phyloP scores from a whole-genome alignment of 2,329 filamentous ascomycete species.

The Didymella glomerata region DNA sequence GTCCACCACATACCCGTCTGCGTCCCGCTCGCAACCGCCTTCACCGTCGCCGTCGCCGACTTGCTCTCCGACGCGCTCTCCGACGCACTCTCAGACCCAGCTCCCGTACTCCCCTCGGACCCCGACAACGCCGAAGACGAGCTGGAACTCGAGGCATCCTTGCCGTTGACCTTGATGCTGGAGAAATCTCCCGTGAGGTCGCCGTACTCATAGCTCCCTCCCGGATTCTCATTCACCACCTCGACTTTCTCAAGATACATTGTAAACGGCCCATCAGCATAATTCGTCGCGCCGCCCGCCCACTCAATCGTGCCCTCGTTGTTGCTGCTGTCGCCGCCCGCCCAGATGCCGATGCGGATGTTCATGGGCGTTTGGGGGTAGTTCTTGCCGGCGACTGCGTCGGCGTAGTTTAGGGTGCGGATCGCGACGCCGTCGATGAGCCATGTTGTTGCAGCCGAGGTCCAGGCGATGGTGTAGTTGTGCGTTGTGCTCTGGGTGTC shows the following conservation, averaged over 20 bases:
- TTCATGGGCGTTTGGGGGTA: constrained; percentile 81
- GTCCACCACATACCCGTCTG: constrained; percentile 3
- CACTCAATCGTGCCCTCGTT: constrained; percentile 67
- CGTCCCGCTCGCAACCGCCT: not conserved
- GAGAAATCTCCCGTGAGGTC: constrained; percentile 56
- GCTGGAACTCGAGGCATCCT: not conserved
- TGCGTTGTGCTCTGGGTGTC: constrained; percentile 63
- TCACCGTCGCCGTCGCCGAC: not conserved
- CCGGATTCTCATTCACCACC: constrained; percentile 60
- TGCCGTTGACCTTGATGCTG: constrained; percentile 53
- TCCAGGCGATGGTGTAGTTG: constrained; percentile 77
- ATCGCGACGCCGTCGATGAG: constrained; percentile 72
- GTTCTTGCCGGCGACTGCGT: constrained; percentile 60
- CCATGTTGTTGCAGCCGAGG: constrained; percentile 68
- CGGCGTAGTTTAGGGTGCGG: constrained; percentile 63
- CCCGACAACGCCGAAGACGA: not conserved
- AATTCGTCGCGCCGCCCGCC: constrained; percentile 67
- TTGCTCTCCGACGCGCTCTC: not conserved
- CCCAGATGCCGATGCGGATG: constrained; percentile 54
- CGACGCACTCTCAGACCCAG: not conserved
- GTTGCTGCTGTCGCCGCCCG: constrained; percentile 55
- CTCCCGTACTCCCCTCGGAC: not conserved
- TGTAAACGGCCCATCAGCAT: constrained; percentile 55
- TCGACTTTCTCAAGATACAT: constrained; percentile 60
- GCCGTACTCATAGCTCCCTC: constrained; percentile 56